Base-by-base conservation (phyloP, 1,284 basidiomycete genomes). In the Malassezia slooffiae region DNA sequence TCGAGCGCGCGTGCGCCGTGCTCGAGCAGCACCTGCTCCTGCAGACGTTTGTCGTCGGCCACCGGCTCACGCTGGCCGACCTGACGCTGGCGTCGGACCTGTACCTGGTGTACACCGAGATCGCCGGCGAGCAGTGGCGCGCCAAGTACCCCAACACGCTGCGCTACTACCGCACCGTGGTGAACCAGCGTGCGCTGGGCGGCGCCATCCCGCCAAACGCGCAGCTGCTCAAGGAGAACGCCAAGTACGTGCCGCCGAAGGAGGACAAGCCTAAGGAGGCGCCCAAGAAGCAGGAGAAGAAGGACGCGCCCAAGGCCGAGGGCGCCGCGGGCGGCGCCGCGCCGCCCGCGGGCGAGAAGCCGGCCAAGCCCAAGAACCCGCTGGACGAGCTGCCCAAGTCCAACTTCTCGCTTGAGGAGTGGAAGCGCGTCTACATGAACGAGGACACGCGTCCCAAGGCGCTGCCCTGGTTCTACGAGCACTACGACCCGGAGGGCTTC, bases 391-490 rank as follows among this genome's bases (percentile, higher is more conserved):
- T 93, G 44, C 87, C 90, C 58, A 91, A 91, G 75, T 87, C 85
- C 15, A 74, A 78, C 12, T 84, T 95, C 76, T 88, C 89, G 75
- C 81, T 96, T 47, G 90, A 96, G 72, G 89, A 95, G 74, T 93
- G 86, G 85, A 96, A 96, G 75, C 81, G 88, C 41, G 82, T 84
- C 47, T 96, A 96, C 78, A 93, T 88, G 61, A 96, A 96, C 82
- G 82, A 83, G 73, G 90, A 95, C 45, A 95, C 90, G 28, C 49
- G 50, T 47, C 43, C 47, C 12, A 54, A 52, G 54, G 57, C 62
- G 37, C 42, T 69, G 53, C 52, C 70, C 43, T 55, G 57, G 50
- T 54, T 62, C 43, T 53, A 58, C 29, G 45, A 53, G 65, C 87
- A 88, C 77, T 89, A 80, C 72, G 90, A 95, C 76, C 72, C 78